Evolutionary conservation across 1,139 yeast species (phyloP).

Genomic region (Taphrina communis): DNA sequence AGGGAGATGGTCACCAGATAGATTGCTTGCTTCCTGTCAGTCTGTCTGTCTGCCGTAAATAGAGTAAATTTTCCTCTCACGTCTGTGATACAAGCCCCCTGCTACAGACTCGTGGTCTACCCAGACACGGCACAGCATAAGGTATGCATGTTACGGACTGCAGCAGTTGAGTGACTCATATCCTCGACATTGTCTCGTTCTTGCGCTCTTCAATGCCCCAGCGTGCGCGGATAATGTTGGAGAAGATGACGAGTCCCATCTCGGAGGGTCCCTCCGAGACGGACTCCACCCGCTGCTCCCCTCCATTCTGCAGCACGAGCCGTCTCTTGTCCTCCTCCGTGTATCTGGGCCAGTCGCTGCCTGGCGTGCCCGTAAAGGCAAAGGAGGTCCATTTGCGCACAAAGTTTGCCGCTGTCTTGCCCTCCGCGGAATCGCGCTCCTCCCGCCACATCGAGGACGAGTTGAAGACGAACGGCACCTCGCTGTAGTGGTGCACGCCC

Average conservation of each 20-base stretch:
- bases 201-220: slow-evolving; percentile 29
- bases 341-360: slow-evolving; percentile 11
- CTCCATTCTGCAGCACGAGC: slow-evolving; percentile 15
- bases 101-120: no score
- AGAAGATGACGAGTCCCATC: slow-evolving; percentile 7
- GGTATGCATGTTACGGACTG: not conserved
- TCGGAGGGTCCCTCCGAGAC: slow-evolving; percentile 15
- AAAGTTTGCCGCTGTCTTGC: slow-evolving; percentile 21
- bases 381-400: slow-evolving; percentile 34
- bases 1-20: not conserved
- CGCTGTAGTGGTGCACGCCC: slow-evolving; percentile 33
- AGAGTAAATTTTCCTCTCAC: no score
- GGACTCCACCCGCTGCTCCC: slow-evolving; percentile 10
- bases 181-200: slow-evolving; percentile 11
- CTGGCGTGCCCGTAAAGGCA: slow-evolving; percentile 29
- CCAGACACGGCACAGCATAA: not conserved
- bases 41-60: no score
- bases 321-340: slow-evolving; percentile 15
- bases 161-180: not conserved
- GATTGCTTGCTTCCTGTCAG: not conserved
- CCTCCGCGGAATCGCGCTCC: slow-evolving; percentile 7
- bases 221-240: slow-evolving; percentile 7
- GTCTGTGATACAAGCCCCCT: no score
- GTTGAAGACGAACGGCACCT: slow-evolving; percentile 34
- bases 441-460: slow-evolving; percentile 24